Evolutionary conservation across 352 stramenopile genomes (phyloP), one percentile per base, ranked within the genome.

Genomic region (Globisporangium spinosum): DNA sequence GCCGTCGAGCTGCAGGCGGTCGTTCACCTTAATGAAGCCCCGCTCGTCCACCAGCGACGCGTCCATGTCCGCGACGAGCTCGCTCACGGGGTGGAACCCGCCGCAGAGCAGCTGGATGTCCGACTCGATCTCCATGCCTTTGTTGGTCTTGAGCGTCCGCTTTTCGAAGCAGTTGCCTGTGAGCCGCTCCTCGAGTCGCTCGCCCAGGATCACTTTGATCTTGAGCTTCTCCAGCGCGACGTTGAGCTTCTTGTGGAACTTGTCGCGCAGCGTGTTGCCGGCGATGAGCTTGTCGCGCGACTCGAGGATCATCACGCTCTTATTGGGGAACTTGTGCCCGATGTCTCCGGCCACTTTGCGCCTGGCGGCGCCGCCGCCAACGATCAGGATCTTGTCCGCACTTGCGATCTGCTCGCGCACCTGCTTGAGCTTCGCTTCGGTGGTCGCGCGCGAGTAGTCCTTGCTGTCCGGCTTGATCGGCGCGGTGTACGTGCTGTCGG

Each of bases 261-360:
- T 87, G 51, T 89, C 73, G 9, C 57, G 58, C 5, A 91, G 57
- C 2, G 82, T 73, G 65, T 77, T 75, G 22, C 51, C 66, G 0
- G 63, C 64, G 20, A 87, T 35, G 29, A 88, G 69, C 51, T 75
- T 63, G 0, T 72, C 64, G 3, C 62, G 57, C 13, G 56, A 66
- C n/a, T 88, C 73, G 29, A 89, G 38, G 54, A 90, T 81, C 35
- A 74, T 89, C 20, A 89, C 77, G n/a, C 56, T 58, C 63, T 90
- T 90, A 25, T n/a, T 40, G 1, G 82, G 75, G 70, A 77, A 82
- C 58, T 78, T 76, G 35, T 62, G 23, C 4, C 67, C 70, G 60
- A 89, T 86, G 29, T 87, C 79, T 10, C 68, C 82, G 0, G 80
- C 82, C 15, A 90, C 65, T 57, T 90, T 80, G 51, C 70, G 79